Percentiles rank a stretch among this genome's conserved stretches.
Evolutionary conservation across 805 yeast species (phyloP).

Genomic region (Torulaspora franciscae): DNA sequence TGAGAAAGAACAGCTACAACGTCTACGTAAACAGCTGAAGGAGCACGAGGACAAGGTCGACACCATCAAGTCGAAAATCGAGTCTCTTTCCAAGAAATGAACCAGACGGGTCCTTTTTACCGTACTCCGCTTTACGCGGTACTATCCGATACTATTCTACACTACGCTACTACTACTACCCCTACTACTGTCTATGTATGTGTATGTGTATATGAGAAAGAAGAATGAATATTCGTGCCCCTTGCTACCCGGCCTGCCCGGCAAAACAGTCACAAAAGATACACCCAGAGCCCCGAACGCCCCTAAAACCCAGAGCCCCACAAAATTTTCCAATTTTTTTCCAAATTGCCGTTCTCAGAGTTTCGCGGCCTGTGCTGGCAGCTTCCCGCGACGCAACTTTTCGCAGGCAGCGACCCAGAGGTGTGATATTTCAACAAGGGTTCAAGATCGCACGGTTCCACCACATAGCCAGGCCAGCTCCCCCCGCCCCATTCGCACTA

Average conservation of each 20-base stretch:
- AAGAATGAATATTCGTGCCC: no score
- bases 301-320: neutral
- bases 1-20: slow-evolving; percentile 81
- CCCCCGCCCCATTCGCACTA: slow-evolving; percentile 29
- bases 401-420: no score
- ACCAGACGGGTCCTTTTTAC: neutral
- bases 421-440: neutral
- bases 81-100: slow-evolving; percentile 19
- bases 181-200: neutral
- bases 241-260: no score
- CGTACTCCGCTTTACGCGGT: neutral
- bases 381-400: neutral
- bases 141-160: no score
- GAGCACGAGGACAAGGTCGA: slow-evolving; percentile 64
- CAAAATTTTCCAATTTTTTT: neutral
- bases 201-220: neutral
- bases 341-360: neutral
- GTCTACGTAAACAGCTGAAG: slow-evolving; percentile 69
- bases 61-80: slow-evolving; percentile 45
- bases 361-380: no score
- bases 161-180: no score
- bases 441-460: neutral
- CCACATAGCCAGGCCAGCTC: neutral
- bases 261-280: slow-evolving; percentile 5
- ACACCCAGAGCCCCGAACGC: neutral